These are phyloP conservation scores for Penicillium polonicum DNA, from an alignment of 2,329 filamentous ascomycete species.

Conservation along the genomic window DNA sequence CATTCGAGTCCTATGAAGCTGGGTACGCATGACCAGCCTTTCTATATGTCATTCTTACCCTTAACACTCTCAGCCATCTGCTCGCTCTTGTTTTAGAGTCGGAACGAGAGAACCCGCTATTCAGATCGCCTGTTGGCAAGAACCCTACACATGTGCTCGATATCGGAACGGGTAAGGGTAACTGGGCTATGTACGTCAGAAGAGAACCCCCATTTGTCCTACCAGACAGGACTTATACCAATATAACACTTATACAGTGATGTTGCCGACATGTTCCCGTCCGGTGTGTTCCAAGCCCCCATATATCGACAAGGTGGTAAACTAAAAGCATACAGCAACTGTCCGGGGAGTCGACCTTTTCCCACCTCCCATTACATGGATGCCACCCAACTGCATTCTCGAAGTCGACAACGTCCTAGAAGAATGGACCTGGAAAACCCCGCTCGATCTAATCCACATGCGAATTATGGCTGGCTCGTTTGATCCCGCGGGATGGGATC, in stretches of 20 bases:
- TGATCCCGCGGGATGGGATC: neutral
- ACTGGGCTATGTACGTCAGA: conserved; percentile 4
- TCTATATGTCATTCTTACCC: neutral
- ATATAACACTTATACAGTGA: neutral
- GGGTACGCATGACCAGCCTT: conserved; percentile 5
- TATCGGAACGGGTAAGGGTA: conserved; percentile 17
- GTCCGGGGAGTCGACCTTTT: conserved; percentile 7
- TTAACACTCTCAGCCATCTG: conserved; percentile 10
- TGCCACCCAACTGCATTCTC: conserved; percentile 3
- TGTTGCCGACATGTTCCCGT: conserved; percentile 6
- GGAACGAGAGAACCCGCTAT: conserved; percentile 13
- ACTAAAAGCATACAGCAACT: neutral
- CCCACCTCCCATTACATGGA: conserved; percentile 3
- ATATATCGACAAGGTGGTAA: neutral
- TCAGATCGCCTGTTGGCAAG: conserved; percentile 11
- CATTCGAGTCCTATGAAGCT: conserved; percentile 21
- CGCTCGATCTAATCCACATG: conserved; percentile 4
- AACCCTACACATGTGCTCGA: conserved; percentile 13
- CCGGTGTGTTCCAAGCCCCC: neutral
- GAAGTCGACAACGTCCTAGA: conserved; percentile 5
- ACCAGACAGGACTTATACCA: neutral
- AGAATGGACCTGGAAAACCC: conserved; percentile 2
- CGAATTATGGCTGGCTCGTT: neutral
- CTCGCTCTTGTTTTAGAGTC: conserved; percentile 15
- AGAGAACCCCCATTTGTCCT: no score